phyloP scores from a whole-genome alignment of 768 basidiomycete genomes.

The Mycena metata region DNA sequence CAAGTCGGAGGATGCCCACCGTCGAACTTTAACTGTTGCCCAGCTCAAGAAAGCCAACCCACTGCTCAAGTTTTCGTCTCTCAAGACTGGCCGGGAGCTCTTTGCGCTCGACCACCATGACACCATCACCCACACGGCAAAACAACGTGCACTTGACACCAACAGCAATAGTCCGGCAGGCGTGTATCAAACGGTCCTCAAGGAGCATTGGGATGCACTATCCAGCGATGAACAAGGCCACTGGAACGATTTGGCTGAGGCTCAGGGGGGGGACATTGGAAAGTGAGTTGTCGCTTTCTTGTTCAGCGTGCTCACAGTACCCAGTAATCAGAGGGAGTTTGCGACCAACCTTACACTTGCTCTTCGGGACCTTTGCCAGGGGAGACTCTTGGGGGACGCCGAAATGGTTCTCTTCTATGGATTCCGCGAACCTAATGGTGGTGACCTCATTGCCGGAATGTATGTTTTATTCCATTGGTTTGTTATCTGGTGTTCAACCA shows the following conservation, averaged over 20 bases:
- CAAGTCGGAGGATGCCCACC: neutral
- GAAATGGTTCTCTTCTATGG: constrained; percentile 28
- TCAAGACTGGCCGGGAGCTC: neutral
- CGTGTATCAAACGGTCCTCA: constrained; percentile 14
- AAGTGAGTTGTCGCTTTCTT: neutral
- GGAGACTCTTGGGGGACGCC: constrained; percentile 9
- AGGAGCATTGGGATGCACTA: constrained; percentile 18
- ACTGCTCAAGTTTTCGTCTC: constrained; percentile 12
- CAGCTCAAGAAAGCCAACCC: constrained; percentile 9
- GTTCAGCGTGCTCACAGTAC: too few relatives aligned
- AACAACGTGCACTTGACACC: constrained; percentile 7
- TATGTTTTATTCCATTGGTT: neutral
- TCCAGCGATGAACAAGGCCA: neutral
- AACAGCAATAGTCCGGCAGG: constrained; percentile 9
- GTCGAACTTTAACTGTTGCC: neutral
- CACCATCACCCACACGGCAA: neutral
- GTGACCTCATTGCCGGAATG: constrained; percentile 20
- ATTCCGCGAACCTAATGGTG: constrained; percentile 13
- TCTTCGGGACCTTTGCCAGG: constrained; percentile 14
- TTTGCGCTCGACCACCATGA: neutral
- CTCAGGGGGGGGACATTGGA: neutral
- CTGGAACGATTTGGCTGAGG: constrained; percentile 11
- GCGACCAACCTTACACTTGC: neutral
- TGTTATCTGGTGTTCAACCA: neutral
- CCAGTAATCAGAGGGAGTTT: constrained; percentile 16